Evolutionary conservation across 495 filamentous ascomycete species (phyloP), one percentile per base, ranked within the genome.

Genomic region (Penicillium parvum): DNA sequence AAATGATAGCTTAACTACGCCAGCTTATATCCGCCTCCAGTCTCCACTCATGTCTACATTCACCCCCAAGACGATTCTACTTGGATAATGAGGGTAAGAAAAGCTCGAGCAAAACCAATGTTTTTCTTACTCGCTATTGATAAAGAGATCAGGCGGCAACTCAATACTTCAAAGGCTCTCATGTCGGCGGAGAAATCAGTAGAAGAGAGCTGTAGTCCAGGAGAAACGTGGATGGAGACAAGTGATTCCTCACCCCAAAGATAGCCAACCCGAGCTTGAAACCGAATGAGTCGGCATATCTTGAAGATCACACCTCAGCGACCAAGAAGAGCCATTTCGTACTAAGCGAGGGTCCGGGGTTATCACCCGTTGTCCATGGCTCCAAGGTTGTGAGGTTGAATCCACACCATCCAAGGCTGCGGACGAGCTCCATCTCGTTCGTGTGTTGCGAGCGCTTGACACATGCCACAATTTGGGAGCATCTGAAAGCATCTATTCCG

Each of bases 341-440:
- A 64, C 88, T 94, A 10, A 69, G 21, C 17, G 39, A 76, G 66
- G 46, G 77, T 59, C 55, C 83, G 72, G 40, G 66, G 43, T 17
- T 68, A 64, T 33, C 69, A 49, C 2, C 76, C 15, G 43, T 33
- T 26, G 40, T 73, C 85, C 88, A 95, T 32, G 77, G 73, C 42
- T 85, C 78, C 9, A 96, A 69, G 11, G 86, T 90, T 36, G 82
- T 81, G 37, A 88, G 72, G 55, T 82, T 84, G 53, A 95, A 96
- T 21, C 90, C 90, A 50, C 90, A 90, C 90, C 90, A 96, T 52
- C 90, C 85, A 25, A 96, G 76, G 43, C 87, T 87, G 53, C 81
- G 83, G 46, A 83, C 78, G 40, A 94, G 71, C 37, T 81, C 72
- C 49, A 81, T 73, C 37, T 77, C 68, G 30, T 82, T 70, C 35